Conservation (phyloP, 768 basidiomycete genomes). For the Lactifluus pinguis region DNA sequence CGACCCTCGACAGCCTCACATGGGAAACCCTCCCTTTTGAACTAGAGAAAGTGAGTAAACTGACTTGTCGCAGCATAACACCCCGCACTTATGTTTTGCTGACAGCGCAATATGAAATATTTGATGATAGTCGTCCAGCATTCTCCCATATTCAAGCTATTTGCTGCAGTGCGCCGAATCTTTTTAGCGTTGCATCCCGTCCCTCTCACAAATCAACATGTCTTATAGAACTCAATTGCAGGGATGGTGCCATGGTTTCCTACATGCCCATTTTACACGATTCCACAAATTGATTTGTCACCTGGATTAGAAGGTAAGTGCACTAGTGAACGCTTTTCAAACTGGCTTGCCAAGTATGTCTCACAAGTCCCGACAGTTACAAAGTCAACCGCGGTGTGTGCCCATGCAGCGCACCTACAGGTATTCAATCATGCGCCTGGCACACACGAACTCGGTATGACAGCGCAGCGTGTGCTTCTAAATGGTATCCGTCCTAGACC, state of each 20-base stretch:
- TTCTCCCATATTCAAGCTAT: not conserved
- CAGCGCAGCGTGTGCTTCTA: no score
- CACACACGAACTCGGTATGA: no score
- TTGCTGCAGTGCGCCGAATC: not conserved
- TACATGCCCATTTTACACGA: not conserved
- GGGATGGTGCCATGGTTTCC: not conserved
- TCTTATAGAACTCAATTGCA: not conserved
- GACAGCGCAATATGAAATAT: not conserved
- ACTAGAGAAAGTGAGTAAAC: not conserved
- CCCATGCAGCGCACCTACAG: not conserved
- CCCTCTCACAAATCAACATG: not conserved
- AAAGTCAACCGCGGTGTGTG: not conserved
- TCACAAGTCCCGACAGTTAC: constrained; percentile 4
- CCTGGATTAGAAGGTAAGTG: constrained; percentile 14
- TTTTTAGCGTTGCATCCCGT: not conserved
- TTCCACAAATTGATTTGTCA: not conserved
- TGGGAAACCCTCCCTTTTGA: not conserved
- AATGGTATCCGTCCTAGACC: no score
- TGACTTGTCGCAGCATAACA: not conserved
- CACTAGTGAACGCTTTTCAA: not conserved
- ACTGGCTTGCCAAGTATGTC: constrained; percentile 3
- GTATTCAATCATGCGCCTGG: not conserved
- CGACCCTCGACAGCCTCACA: not conserved
- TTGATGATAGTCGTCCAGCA: not conserved
- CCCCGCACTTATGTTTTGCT: not conserved